Percentiles rank a stretch among this genome's conserved stretches.
Evolutionary conservation across 2,329 filamentous ascomycete species (phyloP).

Genomic region (Nannizzia gypsea): DNA sequence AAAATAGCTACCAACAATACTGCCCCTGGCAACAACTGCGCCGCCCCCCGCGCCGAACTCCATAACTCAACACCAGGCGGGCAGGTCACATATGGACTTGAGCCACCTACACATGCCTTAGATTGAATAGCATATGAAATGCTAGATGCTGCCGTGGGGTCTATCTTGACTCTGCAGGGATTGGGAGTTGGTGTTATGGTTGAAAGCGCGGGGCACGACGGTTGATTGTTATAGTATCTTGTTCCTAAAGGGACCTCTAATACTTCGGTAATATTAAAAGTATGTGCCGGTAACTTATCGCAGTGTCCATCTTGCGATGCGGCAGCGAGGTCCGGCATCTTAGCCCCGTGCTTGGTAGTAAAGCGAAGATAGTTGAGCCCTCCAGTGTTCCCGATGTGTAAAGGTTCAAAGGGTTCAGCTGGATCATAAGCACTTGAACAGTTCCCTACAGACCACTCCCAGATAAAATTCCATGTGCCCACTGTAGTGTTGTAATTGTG

Average conservation of each 20-base stretch:
- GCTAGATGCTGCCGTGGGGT: not conserved
- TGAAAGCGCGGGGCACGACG: not conserved
- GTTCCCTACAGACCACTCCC: not conserved
- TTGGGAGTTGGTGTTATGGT: not conserved
- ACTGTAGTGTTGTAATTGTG: not conserved
- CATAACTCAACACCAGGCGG: not conserved
- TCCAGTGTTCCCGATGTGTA: not conserved
- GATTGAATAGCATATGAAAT: conserved; percentile 5
- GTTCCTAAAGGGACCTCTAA: not conserved
- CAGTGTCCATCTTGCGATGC: not conserved
- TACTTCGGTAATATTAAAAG: not conserved
- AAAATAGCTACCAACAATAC: not conserved
- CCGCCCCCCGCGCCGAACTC: not conserved
- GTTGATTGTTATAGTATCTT: not conserved
- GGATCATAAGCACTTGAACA: not conserved
- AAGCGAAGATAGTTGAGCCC: not conserved
- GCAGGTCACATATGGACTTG: not conserved
- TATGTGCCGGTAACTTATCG: not conserved
- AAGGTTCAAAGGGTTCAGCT: not conserved
- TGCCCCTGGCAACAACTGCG: not conserved
- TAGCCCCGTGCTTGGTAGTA: conserved; percentile 1
- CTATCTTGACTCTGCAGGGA: conserved; percentile 1
- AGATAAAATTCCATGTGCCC: not conserved
- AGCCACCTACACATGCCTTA: not conserved
- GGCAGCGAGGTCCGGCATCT: not conserved